These are phyloP conservation scores for Nicotiana attenuata DNA, from an alignment of 257 asterid genomes.

Conservation along the genomic window DNA sequence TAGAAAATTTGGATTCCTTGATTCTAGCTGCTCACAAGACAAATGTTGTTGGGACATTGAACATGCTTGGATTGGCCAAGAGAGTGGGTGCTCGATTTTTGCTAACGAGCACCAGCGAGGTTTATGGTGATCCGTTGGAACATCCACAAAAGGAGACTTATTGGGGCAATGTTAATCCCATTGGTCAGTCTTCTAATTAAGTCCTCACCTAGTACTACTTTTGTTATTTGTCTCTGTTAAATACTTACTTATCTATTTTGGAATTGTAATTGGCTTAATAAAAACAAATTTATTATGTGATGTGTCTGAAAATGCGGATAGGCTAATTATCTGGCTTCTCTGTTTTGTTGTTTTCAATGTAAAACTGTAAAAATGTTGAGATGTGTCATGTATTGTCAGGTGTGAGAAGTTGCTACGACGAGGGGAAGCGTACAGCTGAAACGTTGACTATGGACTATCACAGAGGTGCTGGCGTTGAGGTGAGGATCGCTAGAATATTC, in stretches of 20 bases:
- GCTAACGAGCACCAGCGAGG: slow-evolving; percentile 99
- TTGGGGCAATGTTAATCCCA: slow-evolving; percentile 99
- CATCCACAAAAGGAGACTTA: slow-evolving; percentile 95
- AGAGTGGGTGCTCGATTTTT: slow-evolving; percentile 94
- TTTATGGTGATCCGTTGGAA: slow-evolving; percentile 88
- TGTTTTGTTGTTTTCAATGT: background rate
- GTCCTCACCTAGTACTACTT: no score
- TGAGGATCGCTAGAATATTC: slow-evolving; percentile 92
- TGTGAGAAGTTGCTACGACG: slow-evolving; percentile 97
- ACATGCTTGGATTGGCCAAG: slow-evolving; percentile 99
- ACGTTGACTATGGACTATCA: slow-evolving; percentile 98
- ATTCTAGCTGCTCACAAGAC: slow-evolving; percentile 58
- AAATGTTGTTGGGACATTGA: slow-evolving; percentile 92
- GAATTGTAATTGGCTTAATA: no score
- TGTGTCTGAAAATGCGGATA: no score
- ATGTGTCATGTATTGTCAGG: slow-evolving; percentile 41
- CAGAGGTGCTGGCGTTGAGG: slow-evolving; percentile 96
- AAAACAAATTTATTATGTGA: no score
- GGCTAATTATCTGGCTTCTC: no score
- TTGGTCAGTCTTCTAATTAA: slow-evolving; percentile 38
- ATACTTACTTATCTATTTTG: no score
- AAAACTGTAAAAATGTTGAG: background rate
- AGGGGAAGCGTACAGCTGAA: slow-evolving; percentile 98
- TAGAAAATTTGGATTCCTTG: background rate
- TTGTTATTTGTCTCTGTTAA: background rate